Evolutionary conservation across 306 rosid genomes (phyloP), one percentile per base, ranked within the genome.

Genomic region (Lathyrus sativus): DNA sequence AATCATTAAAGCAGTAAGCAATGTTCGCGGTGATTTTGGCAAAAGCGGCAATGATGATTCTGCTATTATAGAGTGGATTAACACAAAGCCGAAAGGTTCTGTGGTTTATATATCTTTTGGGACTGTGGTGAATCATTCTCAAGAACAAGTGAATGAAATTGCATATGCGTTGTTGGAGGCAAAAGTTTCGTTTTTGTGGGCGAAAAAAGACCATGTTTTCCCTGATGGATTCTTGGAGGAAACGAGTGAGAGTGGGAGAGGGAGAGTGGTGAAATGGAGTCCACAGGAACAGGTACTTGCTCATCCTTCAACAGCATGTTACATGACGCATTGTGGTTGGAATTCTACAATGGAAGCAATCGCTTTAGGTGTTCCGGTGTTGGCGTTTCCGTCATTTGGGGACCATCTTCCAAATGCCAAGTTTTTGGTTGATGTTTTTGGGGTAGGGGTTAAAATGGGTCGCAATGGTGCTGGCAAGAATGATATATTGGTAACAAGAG

Each of bases 351-450:
- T 29, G 33, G 33, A 29, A 29, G 33, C 33, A 29, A 1, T 87
- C 0, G 65, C 76, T 7, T 73, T 56, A 5, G 96, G 96, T 0
- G 79, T 87, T 41, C 96, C 96, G 0, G 56, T 87, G 49, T 41
- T 89, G 29, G 77, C 90, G 0, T 89, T 89, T 62, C 91, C 96
- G 0, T 80, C 85, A 10, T 89, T 90, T 90, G 93, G 96, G 0
- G 96, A 89, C 58, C 96, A 89, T 46, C 82, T 83, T 3, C 85
- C 91, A 0, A 82, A 87, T 17, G 89, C 93, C 0, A 87, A 85
- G 82, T 83, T 74, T 53, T 18, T 89, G 60, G 93, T 87, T 0
- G 93, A 87, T 19, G 95, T 78, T 0, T 85, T 70, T 10, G 69
- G 79, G 0, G 89, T 85, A 0, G 95, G 91, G 33, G 11, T 85